Conservation (phyloP, 129 eudicot genomes). For the Lactuca saligna region DNA sequence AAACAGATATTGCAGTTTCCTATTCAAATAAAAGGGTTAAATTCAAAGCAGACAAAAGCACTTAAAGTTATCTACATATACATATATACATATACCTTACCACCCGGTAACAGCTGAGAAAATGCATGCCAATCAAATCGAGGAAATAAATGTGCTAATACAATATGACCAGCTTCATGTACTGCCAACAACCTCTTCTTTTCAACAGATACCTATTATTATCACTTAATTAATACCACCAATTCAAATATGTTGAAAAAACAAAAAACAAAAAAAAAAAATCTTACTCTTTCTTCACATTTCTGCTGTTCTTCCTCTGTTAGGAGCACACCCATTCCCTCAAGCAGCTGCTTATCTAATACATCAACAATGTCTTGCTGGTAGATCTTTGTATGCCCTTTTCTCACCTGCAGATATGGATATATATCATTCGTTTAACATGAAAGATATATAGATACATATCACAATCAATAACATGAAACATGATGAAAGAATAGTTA, state of each 20-base stretch:
- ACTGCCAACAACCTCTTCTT: constrained; percentile 88
- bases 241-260: constrained; percentile 8
- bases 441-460: neutral
- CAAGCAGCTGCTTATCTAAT: constrained; percentile 89
- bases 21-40: constrained; percentile 33
- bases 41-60: neutral
- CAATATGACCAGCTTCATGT: constrained; percentile 94
- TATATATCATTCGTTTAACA: too few relatives aligned
- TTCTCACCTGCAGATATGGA: constrained; percentile 61
- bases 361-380: constrained; percentile 93
- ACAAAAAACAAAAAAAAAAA: constrained; percentile 14
- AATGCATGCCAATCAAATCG: constrained; percentile 97
- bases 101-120: constrained; percentile 96
- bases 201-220: constrained; percentile 65
- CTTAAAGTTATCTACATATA: constrained; percentile 9
- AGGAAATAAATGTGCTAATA: constrained; percentile 93
- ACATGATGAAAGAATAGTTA: constrained; percentile 37
- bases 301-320: constrained; percentile 96
- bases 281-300: constrained; percentile 74
- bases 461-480: neutral
- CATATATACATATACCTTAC: constrained; percentile 70
- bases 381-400: constrained; percentile 76
- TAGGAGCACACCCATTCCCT: constrained; percentile 96
- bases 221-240: constrained; percentile 5
- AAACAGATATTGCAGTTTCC: constrained; percentile 97